Evolutionary conservation across 2,329 filamentous ascomycete genomes (phyloP).

Genomic region (Periconia sp.): DNA sequence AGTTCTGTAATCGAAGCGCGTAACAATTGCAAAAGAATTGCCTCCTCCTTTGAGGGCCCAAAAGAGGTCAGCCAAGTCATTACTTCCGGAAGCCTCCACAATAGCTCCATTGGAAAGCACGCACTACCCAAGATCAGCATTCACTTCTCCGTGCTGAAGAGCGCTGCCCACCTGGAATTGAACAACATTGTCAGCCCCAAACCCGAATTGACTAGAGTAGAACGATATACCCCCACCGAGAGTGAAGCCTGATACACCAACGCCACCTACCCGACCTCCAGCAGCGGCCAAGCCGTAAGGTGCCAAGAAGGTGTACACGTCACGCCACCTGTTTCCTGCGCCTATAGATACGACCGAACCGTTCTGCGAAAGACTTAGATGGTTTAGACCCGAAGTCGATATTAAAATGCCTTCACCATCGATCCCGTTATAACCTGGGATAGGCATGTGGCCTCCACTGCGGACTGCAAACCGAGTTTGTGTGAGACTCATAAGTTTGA

Average conservation of each 20-base stretch:
- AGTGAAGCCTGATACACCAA: conserved; percentile 31
- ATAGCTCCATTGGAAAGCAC: conserved; percentile 6
- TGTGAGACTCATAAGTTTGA: conserved; percentile 12
- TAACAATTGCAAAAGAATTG: conserved; percentile 22
- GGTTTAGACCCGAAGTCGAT: conserved; percentile 21
- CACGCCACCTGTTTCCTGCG: conserved; percentile 30
- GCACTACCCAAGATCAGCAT: conserved; percentile 11
- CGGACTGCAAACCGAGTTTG: conserved; percentile 22
- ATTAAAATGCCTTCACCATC: conserved; percentile 20
- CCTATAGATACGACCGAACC: conserved; percentile 25
- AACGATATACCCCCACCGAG: conserved; percentile 28
- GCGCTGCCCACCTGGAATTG: neutral
- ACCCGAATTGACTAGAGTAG: conserved; percentile 13
- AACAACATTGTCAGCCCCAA: neutral
- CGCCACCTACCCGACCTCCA: conserved; percentile 27
- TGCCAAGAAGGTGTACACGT: conserved; percentile 30
- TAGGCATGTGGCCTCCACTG: conserved; percentile 28
- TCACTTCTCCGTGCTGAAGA: conserved; percentile 14
- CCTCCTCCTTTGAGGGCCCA: conserved; percentile 32
- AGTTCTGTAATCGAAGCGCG: conserved; percentile 17
- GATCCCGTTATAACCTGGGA: conserved; percentile 20
- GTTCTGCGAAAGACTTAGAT: conserved; percentile 23
- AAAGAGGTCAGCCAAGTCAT: conserved; percentile 27
- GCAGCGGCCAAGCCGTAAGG: conserved; percentile 19
- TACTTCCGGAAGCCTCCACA: neutral